Evolutionary conservation across 768 basidiomycete genomes (phyloP), one percentile per base, ranked within the genome.

Genomic region (Fomitopsis pulvina): DNA sequence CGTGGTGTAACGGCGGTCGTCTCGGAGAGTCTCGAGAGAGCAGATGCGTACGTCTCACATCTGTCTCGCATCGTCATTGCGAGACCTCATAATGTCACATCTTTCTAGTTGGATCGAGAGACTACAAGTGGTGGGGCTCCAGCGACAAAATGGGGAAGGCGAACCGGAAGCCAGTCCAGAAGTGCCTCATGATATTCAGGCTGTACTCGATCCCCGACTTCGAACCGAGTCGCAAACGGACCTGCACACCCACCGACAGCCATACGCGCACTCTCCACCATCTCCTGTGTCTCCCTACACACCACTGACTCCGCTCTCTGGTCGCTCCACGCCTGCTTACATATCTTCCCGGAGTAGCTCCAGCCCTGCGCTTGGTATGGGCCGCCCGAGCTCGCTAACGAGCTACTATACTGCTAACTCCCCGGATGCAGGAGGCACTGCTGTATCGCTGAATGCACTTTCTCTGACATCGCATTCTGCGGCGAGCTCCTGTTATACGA

Each of bases 1-100:
- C 74, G 84, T 25, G 81, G 87, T 25, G 89, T 93, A 25, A 89
- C 89, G n/a, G 76, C 79, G 3, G 89, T 94, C 21, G 86, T 94
- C 52, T 85, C 83, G 59, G 92, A 93, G 53, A 88, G 83, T 54
- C 70, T 94, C 65, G 91, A 93, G 63, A 74, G 85, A 48, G 92
- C 92, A 26, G 92, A 94, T 63, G 78, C 85, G 80, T 91, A 65
- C 39, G 83, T 78, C 7, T 12, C 54, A 34, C n/a, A 45, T 27
- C 40, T 47, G 29, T 25, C 24, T 20, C 45, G 8, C 9, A 32
- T 43, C 47, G 16, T 41, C 3, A 41, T 3, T 27, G 9, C n/a
- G 18, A 22, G 20, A 46, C 25, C 41, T 43, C 21, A 41, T 49
- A 20, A 21, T 53, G 48, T 38, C 52, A 55, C 47, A n/a, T 51